Conservation (phyloP, 2,329 filamentous ascomycete species). For the Pseudocercospora vitis region DNA sequence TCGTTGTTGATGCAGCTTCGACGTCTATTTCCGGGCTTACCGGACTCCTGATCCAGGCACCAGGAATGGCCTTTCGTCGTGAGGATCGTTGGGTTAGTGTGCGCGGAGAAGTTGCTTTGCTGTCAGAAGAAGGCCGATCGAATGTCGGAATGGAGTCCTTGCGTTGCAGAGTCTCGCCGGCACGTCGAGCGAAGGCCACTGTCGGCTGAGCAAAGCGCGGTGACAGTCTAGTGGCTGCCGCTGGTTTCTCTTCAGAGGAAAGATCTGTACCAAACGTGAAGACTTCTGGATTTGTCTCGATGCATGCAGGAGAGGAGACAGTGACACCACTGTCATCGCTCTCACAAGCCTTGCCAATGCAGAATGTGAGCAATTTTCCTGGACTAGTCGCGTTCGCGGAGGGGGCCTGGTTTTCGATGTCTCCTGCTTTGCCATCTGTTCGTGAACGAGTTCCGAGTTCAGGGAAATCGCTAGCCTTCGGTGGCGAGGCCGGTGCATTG, state of each 20-base stretch:
- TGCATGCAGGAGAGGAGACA: not conserved
- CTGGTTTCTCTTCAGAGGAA: not conserved
- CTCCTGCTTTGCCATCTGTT: not conserved
- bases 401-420: not conserved
- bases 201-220: constrained; percentile 37
- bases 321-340: not conserved
- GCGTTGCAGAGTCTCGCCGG: constrained; percentile 27
- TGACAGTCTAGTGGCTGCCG: constrained; percentile 9
- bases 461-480: constrained; percentile 27
- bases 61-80: constrained; percentile 32
- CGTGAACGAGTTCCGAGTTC: constrained; percentile 2
- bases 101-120: constrained; percentile 22
- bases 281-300: not conserved
- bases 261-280: not conserved
- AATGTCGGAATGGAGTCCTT: constrained; percentile 24
- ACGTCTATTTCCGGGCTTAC: not conserved
- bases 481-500: constrained; percentile 11
- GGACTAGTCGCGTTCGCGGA: not conserved
- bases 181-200: constrained; percentile 28
- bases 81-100: constrained; percentile 26
- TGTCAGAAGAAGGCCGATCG: not conserved
- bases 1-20: not conserved
- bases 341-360: not conserved
- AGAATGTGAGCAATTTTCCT: not conserved
- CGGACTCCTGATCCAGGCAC: constrained; percentile 27